Percentiles rank a stretch among this genome's conserved stretches.
phyloP scores from a whole-genome alignment of 352 stramenopile species.

The Phytophthora aleatoria region DNA sequence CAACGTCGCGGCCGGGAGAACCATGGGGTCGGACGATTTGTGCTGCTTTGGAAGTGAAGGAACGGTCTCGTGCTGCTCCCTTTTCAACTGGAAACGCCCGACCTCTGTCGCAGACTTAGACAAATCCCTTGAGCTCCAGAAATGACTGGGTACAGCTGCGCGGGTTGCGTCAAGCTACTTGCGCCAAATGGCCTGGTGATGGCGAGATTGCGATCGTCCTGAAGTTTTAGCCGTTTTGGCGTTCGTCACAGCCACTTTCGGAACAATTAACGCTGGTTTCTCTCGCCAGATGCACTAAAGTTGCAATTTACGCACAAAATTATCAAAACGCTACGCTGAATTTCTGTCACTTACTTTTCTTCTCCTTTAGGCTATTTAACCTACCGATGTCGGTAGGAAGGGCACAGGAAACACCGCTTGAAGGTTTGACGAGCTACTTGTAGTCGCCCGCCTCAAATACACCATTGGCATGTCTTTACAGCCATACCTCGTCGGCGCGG shows the following conservation, averaged over 20 bases:
- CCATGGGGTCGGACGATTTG: conserved; percentile 8
- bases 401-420: too few relatives aligned
- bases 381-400: too few relatives aligned
- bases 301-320: conserved; percentile 19
- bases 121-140: background rate
- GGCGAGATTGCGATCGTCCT: too few relatives aligned
- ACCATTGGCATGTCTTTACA: conserved; percentile 32
- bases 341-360: conserved; percentile 24
- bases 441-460: background rate
- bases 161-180: background rate
- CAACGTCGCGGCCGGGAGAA: conserved; percentile 22
- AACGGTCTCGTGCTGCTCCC: background rate
- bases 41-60: conserved; percentile 15
- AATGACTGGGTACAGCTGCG: background rate
- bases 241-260: conserved; percentile 2
- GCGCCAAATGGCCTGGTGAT: too few relatives aligned
- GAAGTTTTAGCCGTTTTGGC: too few relatives aligned
- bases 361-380: background rate
- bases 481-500: conserved; percentile 53
- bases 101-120: background rate
- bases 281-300: conserved; percentile 1
- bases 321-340: conserved; percentile 31
- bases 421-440: too few relatives aligned
- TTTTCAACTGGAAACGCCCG: background rate
- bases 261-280: background rate